Conservation (phyloP, 192 early-diverging fungal genomes). For the Spizellomyces sp. region DNA sequence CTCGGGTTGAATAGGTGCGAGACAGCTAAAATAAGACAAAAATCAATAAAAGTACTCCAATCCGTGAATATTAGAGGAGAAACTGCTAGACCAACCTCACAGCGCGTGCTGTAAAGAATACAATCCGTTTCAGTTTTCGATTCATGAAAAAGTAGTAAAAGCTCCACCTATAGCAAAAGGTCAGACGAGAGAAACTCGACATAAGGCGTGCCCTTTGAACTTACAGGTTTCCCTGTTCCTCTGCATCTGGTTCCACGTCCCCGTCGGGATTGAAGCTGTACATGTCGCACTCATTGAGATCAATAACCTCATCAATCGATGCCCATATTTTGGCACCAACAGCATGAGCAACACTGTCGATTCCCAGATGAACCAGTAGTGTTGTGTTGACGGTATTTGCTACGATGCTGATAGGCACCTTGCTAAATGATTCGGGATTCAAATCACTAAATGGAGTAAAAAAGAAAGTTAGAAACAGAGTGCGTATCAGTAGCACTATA, state of each 20-base stretch:
- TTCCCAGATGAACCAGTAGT: conserved; percentile 75
- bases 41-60: not conserved
- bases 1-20: conserved; percentile 60
- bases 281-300: conserved; percentile 83
- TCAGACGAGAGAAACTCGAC: not conserved
- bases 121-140: conserved; percentile 83
- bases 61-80: not conserved
- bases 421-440: conserved; percentile 74
- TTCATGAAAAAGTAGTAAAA: conserved; percentile 99
- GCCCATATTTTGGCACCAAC: conserved; percentile 79
- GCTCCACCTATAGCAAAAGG: conserved; percentile 70
- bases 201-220: conserved; percentile 19
- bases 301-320: conserved; percentile 79
- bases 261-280: conserved; percentile 89
- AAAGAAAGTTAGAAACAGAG: conserved; percentile 9
- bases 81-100: conserved; percentile 69
- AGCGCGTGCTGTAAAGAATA: conserved; percentile 89
- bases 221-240: conserved; percentile 79
- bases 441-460: conserved; percentile 60
- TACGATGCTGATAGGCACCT: conserved; percentile 73
- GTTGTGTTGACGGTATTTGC: conserved; percentile 86
- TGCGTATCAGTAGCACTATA: not conserved
- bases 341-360: conserved; percentile 61
- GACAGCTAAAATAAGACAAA: conserved; percentile 37
- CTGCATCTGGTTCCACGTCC: conserved; percentile 88